Evolutionary conservation across 2,329 filamentous ascomycete species (phyloP), one percentile per base, ranked within the genome.

Genomic region (Coniochaeta sp.): DNA sequence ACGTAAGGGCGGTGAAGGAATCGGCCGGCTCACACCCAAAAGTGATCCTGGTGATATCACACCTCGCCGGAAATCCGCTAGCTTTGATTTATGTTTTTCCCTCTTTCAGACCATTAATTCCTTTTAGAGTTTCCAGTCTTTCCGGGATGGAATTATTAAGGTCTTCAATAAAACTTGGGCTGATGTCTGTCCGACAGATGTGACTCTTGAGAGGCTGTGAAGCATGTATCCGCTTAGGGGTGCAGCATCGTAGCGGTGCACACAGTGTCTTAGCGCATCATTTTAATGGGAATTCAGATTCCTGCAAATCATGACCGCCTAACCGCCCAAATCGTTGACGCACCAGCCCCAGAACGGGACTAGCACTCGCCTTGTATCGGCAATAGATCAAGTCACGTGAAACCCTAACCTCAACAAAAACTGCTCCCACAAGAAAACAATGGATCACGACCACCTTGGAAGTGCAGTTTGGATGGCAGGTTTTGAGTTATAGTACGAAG

Each of bases 21-120:
- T 52, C 24, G 4, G 12, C 24, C n/a, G 16, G 30, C 9, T 36
- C 47, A 52, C 47, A 52, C 47, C 47, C 4, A 32, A 9, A 4
- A 52, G 24, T 52, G n/a, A n/a, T n/a, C n/a, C n/a, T n/a, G n/a
- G n/a, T n/a, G 47, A 52, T 52, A 52, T 52, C 47, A 52, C 47
- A 8, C 4, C 30, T 28, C 17, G 7, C 38, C 16, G 47, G 47
- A n/a, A 26, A 28, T 30, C 12, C 16, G 47, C 47, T 52, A 52
- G 24, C 24, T 52, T 17, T 12, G 30, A 12, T 47, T 44, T 9
- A 52, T 17, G 14, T 2, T 6, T n/a, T 7, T 28, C 24, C n/a
- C n/a, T 28, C 2, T 16, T 52, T 28, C 34, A 36, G 10, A 6
- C 10, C 30, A n/a, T n/a, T 32, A 32, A 32, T 32, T 26, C 10